Conservation (phyloP, 2,329 filamentous ascomycete genomes). For the Neofusicoccum parvum region DNA sequence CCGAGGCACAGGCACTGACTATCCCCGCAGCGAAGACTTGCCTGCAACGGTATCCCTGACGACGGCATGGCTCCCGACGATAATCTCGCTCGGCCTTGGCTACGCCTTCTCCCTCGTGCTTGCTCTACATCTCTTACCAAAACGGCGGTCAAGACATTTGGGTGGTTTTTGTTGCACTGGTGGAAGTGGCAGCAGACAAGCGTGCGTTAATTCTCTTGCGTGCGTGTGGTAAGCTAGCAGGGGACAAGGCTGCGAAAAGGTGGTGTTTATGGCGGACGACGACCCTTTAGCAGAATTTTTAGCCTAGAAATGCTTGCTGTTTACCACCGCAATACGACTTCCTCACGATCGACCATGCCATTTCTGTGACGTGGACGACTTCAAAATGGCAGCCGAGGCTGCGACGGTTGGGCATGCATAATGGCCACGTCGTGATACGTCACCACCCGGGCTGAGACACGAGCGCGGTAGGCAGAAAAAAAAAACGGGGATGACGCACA, state of each 20-base stretch:
- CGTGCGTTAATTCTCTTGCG: constrained; percentile 20
- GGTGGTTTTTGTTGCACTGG: constrained; percentile 21
- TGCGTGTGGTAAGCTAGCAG: constrained; percentile 17
- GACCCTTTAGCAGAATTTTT: constrained; percentile 19
- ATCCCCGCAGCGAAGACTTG: constrained; percentile 30
- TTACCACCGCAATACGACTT: constrained; percentile 18
- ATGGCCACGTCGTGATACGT: background rate
- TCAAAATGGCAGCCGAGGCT: background rate
- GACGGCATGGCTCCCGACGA: constrained; percentile 18
- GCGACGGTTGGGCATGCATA: background rate
- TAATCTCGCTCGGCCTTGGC: constrained; percentile 13
- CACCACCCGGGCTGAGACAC: background rate
- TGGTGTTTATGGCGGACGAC: constrained; percentile 17
- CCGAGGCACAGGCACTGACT: constrained; percentile 7
- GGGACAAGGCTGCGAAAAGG: constrained; percentile 18
- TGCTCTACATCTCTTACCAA: constrained; percentile 22
- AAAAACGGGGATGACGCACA: background rate
- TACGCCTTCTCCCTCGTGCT: constrained; percentile 21
- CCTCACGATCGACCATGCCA: background rate
- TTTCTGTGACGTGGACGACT: background rate
- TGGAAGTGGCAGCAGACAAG: constrained; percentile 16
- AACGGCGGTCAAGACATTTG: constrained; percentile 21
- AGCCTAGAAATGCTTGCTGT: constrained; percentile 20
- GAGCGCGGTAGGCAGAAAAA: background rate
- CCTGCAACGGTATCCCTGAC: constrained; percentile 14